Percentiles rank a stretch among this genome's conserved stretches.
Conservation (phyloP, 23 red algal species). For the Gracilaria caudata region DNA sequence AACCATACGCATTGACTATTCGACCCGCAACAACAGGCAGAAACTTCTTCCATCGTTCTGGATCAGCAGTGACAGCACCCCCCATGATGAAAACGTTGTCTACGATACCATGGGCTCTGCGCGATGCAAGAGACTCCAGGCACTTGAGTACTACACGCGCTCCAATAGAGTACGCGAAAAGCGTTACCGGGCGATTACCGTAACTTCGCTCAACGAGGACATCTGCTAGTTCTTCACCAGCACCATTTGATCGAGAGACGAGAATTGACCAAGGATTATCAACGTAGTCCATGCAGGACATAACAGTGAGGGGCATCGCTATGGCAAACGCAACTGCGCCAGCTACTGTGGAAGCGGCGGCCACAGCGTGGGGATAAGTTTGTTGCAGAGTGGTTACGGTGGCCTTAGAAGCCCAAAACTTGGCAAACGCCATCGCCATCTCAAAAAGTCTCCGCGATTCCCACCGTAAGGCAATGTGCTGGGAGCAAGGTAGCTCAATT, state of each 20-base stretch:
- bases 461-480: slow-evolving; percentile 96
- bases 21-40: slow-evolving; percentile 78
- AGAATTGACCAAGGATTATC: slow-evolving; percentile 97
- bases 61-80: slow-evolving; percentile 83
- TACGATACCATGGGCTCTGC: slow-evolving; percentile 82
- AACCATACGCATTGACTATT: slow-evolving; percentile 89
- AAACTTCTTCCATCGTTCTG: slow-evolving; percentile 81
- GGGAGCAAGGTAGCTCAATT: slow-evolving; percentile 75
- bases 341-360: slow-evolving; percentile 80
- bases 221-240: slow-evolving; percentile 96
- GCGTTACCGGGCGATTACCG: slow-evolving; percentile 90
- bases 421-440: slow-evolving; percentile 95
- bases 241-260: slow-evolving; percentile 83
- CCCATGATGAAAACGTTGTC: slow-evolving; percentile 96
- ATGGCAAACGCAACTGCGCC: slow-evolving; percentile 91
- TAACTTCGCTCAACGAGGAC: slow-evolving; percentile 88
- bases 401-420: slow-evolving; percentile 99
- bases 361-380: slow-evolving; percentile 87
- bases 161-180: slow-evolving; percentile 95
- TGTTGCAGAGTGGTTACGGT: slow-evolving; percentile 91
- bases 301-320: slow-evolving; percentile 90
- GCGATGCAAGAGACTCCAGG: slow-evolving; percentile 83
- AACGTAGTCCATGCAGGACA: slow-evolving; percentile 94
- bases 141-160: slow-evolving; percentile 99
- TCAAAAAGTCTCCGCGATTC: slow-evolving; percentile 84